These are phyloP conservation scores for Ehretia macrophylla DNA, from an alignment of 257 asterid species.

Conservation along the genomic window DNA sequence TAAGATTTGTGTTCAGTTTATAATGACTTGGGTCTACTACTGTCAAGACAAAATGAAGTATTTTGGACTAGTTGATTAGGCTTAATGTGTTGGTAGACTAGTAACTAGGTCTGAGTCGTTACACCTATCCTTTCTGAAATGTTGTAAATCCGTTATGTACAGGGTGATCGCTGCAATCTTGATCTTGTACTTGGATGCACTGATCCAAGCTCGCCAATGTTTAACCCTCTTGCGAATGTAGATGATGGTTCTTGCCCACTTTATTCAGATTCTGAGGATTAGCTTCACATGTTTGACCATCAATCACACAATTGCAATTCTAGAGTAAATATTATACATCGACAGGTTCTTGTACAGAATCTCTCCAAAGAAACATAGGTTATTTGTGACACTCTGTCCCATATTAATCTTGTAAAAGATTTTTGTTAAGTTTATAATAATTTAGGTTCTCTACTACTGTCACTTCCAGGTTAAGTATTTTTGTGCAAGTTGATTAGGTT, in stretches of 20 bases:
- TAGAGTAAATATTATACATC: not conserved
- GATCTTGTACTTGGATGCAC: constrained; percentile 68
- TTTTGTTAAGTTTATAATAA: too few species aligned
- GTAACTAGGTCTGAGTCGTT: too few species aligned
- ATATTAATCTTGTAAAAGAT: too few species aligned
- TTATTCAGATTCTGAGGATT: constrained; percentile 62
- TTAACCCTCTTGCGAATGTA: constrained; percentile 65
- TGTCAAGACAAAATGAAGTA: too few species aligned
- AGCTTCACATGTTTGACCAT: constrained; percentile 1
- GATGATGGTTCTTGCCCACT: constrained; percentile 93
- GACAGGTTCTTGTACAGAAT: not conserved
- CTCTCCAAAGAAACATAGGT: not conserved
- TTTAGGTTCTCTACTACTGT: too few species aligned
- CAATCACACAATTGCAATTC: not conserved
- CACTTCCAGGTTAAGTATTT: too few species aligned
- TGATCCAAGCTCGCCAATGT: constrained; percentile 66
- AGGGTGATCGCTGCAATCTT: constrained; percentile 90
- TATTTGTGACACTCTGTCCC: too few species aligned
- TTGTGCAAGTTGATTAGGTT: too few species aligned
- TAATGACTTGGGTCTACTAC: too few species aligned
- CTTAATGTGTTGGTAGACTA: too few species aligned
- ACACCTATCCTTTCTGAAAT: not conserved
- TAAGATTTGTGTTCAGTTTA: too few species aligned
- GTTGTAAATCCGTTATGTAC: constrained; percentile 18
- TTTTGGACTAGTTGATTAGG: too few species aligned